These are phyloP conservation scores for Solanum lignicaule DNA, from an alignment of 257 asterid species.

Conservation along the genomic window DNA sequence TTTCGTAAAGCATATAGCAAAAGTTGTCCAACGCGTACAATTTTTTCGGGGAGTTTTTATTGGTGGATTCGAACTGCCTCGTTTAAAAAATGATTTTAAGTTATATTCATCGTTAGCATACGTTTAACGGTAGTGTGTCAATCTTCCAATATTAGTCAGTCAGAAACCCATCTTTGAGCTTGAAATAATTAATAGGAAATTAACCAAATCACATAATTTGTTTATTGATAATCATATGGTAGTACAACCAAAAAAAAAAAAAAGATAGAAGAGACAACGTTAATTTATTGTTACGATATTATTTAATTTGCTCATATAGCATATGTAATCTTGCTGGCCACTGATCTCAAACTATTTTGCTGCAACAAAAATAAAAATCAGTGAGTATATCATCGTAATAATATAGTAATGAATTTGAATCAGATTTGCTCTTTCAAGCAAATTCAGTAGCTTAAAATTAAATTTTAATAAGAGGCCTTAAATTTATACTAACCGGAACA, in stretches of 20 bases:
- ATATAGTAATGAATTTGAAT: neutral
- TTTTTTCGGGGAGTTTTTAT: neutral
- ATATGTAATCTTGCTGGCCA: neutral
- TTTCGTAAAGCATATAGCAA: no score
- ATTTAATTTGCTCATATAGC: neutral
- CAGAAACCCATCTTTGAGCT: neutral
- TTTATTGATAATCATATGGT: neutral
- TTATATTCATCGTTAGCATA: neutral
- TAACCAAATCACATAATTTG: neutral
- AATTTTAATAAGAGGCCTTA: neutral
- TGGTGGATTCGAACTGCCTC: neutral
- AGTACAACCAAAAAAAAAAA: neutral
- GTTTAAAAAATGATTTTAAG: neutral
- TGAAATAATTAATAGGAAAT: neutral
- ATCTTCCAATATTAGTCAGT: neutral
- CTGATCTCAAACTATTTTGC: neutral
- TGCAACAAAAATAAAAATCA: neutral
- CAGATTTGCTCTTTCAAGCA: neutral
- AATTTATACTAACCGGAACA: constrained; percentile 9
- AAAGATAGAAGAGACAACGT: no score
- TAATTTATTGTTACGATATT: neutral
- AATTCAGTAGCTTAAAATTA: neutral
- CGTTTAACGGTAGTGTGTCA: neutral
- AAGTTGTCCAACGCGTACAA: neutral
- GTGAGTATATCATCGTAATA: neutral